Base-by-base conservation (phyloP, 2,329 filamentous ascomycete species). In the Onygenales sp. region DNA sequence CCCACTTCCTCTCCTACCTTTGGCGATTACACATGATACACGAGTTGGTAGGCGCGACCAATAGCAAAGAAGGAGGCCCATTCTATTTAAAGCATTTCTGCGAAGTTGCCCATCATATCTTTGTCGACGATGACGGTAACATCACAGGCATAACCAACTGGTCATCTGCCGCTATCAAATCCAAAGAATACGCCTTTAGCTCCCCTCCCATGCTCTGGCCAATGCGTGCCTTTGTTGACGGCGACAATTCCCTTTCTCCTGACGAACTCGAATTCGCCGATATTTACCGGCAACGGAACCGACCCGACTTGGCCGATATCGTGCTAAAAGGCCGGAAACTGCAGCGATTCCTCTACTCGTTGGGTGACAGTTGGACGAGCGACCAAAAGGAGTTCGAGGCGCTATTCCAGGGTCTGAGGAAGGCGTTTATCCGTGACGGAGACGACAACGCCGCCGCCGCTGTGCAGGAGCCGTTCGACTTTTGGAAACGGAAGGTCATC, bases 1-100 rank as follows among this genome's bases (percentile, higher is more conserved):
- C 32, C 39, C 37, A 51, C 37, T 51, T 51, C 39, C 49, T 51
- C 27, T 51, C 49, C 42, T 51, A 51, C 11, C 49, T 51, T 33
- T 51, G 49, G 49, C 49, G 49, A 32, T 32, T 51, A 6, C 37
- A 42, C 39, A 51, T 14, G 39, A 51, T 51, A 21, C 39, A 37
- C 2, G 49, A 51, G 21, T 37, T 51, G 8, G 39, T 51, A 6
- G 37, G 21, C 14, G 42, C 37, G 39, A 43, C 39, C 17, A 43
- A 51, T 8, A 51, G 49, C 49, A 14, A 42, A 13, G 49, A 51
- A 34, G 49, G 49, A n/a, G 49, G 49, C 0, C 49, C 49, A 17
- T 51, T 51, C 42, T 51, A 42, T 32, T 39, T 51, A 9, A 42
- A 43, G 10, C 49, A 43, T 37, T 44, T 44, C n/a, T 44, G 49